phyloP scores from a whole-genome alignment of 192 early-diverging fungal species.

The Thoreauomyces humboldtii region DNA sequence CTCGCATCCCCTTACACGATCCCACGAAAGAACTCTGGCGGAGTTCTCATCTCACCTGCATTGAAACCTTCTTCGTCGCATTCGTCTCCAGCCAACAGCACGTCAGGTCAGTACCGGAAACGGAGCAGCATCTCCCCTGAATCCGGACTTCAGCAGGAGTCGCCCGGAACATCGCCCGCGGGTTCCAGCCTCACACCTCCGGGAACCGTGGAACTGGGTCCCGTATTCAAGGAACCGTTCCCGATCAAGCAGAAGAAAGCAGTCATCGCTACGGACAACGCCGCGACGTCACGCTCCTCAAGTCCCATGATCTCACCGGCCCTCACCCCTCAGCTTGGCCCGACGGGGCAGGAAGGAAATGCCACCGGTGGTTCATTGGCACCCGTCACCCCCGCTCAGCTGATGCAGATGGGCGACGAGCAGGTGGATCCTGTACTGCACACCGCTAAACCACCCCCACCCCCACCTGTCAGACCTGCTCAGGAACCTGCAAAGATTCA shows the following conservation, averaged over 20 bases:
- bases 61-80: neutral
- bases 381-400: constrained; percentile 65
- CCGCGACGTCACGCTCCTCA: too few relatives aligned
- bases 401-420: constrained; percentile 58
- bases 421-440: too few relatives aligned
- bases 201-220: neutral
- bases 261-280: too few relatives aligned
- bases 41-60: constrained; percentile 9
- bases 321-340: constrained; percentile 22
- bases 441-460: too few relatives aligned
- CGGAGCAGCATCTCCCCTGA: neutral
- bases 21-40: constrained; percentile 6
- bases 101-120: neutral
- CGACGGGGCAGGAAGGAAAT: neutral
- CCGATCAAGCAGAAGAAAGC: constrained; percentile 1
- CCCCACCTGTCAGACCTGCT: too few relatives aligned
- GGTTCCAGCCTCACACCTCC: neutral
- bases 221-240: constrained; percentile 23
- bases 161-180: too few relatives aligned
- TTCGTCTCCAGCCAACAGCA: neutral
- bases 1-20: constrained; percentile 35
- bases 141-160: neutral
- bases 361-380: constrained; percentile 23
- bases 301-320: too few relatives aligned
- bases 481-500: too few relatives aligned